A percentile compares a stretch with the other conserved stretches of the same genome.
Evolutionary conservation across 768 basidiomycete genomes (phyloP).

Genomic region (Lepiota subincarnata): DNA sequence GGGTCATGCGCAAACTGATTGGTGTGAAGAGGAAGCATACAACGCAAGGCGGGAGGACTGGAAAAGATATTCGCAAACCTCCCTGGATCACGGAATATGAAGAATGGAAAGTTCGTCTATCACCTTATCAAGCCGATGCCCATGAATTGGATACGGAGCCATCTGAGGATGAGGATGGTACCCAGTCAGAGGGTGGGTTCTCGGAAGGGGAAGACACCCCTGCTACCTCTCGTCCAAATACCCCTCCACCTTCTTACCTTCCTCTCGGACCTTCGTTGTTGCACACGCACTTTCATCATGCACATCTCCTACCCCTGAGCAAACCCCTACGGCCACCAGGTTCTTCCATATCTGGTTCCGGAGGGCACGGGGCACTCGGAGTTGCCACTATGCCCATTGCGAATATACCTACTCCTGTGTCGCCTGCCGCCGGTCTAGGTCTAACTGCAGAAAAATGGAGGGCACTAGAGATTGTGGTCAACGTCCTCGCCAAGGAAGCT

Average conservation of each 20-base stretch:
- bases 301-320: conserved; percentile 56
- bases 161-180: conserved; percentile 30
- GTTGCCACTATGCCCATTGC: conserved; percentile 28
- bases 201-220: conserved; percentile 51
- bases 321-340: conserved; percentile 58
- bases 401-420: conserved; percentile 78
- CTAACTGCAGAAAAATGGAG: conserved; percentile 61
- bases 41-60: conserved; percentile 31
- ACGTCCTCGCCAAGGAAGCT: conserved; percentile 59
- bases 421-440: conserved; percentile 69
- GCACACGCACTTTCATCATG: conserved; percentile 64
- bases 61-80: conserved; percentile 23
- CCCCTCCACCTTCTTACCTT: conserved; percentile 68
- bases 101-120: conserved; percentile 40
- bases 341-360: conserved; percentile 33
- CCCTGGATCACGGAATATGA: conserved; percentile 46
- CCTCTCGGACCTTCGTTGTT: conserved; percentile 68
- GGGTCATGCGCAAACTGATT: conserved; percentile 62
- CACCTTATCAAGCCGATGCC: conserved; percentile 26
- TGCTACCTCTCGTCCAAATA: conserved; percentile 50
- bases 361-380: conserved; percentile 34
- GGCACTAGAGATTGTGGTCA: conserved; percentile 63
- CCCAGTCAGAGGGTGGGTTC: conserved; percentile 48
- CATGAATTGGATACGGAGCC: conserved; percentile 30
- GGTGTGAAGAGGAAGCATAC: conserved; percentile 64